These are phyloP conservation scores for Cyberlindnera japonica DNA, from an alignment of 805 yeast species.

Conservation along the genomic window DNA sequence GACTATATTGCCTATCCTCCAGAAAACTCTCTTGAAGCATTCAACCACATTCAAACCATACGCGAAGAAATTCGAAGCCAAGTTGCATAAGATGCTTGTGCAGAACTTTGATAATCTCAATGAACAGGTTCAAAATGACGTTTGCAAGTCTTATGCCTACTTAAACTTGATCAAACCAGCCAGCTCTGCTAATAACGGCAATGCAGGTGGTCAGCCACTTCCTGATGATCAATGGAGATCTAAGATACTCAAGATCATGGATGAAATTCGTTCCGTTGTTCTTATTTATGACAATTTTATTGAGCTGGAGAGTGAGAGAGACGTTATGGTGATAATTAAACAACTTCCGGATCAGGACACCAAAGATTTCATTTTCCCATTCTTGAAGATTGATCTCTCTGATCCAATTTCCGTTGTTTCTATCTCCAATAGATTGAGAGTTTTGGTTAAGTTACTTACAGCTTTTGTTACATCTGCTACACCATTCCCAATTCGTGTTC, in stretches of 20 bases:
- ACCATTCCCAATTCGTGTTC: conserved; percentile 53
- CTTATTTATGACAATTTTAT: conserved; percentile 57
- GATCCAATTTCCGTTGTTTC: conserved; percentile 47
- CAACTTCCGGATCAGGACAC: conserved; percentile 34
- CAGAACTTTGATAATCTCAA: conserved; percentile 38
- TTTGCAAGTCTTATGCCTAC: conserved; percentile 50
- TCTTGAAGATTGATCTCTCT: conserved; percentile 57
- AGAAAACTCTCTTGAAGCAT: conserved; percentile 47
- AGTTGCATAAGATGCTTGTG: conserved; percentile 35
- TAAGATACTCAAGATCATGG: conserved; percentile 44
- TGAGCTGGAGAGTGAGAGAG: conserved; percentile 54
- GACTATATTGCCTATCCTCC: conserved; percentile 37
- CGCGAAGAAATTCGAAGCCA: conserved; percentile 56
- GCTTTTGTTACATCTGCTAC: conserved; percentile 50
- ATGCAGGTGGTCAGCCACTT: conserved; percentile 31
- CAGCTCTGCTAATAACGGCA: conserved; percentile 23
- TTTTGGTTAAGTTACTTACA: conserved; percentile 43
- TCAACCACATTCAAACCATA: conserved; percentile 82
- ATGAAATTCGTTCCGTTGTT: conserved; percentile 53
- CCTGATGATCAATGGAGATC: conserved; percentile 44
- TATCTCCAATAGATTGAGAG: conserved; percentile 48
- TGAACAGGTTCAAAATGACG: conserved; percentile 33
- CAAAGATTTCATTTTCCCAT: conserved; percentile 37
- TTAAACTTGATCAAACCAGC: conserved; percentile 49
- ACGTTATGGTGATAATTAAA: conserved; percentile 38